Evolutionary conservation across 108 stramenopile genomes (phyloP).

Genomic region (Skeletonema grethae): DNA sequence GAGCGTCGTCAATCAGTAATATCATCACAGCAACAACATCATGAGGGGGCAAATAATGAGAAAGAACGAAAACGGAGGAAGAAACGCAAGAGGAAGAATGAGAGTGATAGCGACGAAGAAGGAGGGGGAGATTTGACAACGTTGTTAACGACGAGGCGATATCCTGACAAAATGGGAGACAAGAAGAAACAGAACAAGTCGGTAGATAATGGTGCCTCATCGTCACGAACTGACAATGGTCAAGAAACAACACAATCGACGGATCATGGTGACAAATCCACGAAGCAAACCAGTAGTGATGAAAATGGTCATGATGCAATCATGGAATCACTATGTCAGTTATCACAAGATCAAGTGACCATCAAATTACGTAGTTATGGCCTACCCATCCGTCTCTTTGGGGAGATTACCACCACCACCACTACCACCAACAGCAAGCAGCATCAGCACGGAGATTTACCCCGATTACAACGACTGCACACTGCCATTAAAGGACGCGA

Average conservation of each 20-base stretch:
- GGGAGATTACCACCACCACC: slow-evolving; percentile 40
- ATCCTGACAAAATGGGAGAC: background rate
- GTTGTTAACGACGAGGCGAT: slow-evolving; percentile 26
- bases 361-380: slow-evolving; percentile 60
- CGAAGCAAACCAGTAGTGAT: background rate
- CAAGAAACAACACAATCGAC: background rate
- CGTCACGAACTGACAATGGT: background rate
- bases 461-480: slow-evolving; percentile 50
- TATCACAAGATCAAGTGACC: slow-evolving; percentile 39
- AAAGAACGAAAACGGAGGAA: slow-evolving; percentile 11
- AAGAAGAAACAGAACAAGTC: slow-evolving; percentile 2
- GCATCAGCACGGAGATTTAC: slow-evolving; percentile 14
- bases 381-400: slow-evolving; percentile 76
- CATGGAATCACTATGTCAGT: slow-evolving; percentile 1
- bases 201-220: background rate
- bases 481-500: slow-evolving; percentile 58
- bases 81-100: slow-evolving; percentile 4
- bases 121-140: slow-evolving; percentile 29
- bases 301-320: slow-evolving; percentile 3
- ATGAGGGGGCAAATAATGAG: background rate
- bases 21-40: slow-evolving; percentile 12
- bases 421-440: background rate
- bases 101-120: slow-evolving; percentile 1
- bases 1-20: slow-evolving; percentile 11
- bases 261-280: background rate